Conservation (phyloP, 202 grass and related monocot species). For the Zizania palustris region DNA sequence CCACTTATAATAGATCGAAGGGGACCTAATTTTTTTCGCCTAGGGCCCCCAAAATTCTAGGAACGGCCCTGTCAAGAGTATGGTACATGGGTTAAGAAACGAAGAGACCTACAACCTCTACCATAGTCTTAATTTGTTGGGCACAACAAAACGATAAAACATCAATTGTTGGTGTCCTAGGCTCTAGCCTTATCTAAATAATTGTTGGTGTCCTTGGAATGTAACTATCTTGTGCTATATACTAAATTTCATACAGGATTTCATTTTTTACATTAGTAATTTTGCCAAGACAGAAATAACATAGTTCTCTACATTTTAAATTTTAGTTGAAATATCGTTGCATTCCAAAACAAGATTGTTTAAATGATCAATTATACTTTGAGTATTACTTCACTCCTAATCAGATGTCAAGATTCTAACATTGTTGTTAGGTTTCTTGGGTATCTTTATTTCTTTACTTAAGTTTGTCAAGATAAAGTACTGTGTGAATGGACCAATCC, state of each 20-base stretch:
- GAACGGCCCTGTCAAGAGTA: too few species aligned
- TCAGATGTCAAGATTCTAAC: not conserved
- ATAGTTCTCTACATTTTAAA: not conserved
- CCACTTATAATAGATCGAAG: too few species aligned
- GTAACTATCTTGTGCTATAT: not conserved
- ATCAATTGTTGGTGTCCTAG: too few species aligned
- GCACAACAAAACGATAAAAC: not conserved
- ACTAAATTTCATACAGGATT: not conserved
- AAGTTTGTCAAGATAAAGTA: slow-evolving; percentile 11
- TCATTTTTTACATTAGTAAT: not conserved
- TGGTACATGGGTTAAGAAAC: slow-evolving; percentile 6
- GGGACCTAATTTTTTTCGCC: too few species aligned
- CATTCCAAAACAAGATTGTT: slow-evolving; percentile 5
- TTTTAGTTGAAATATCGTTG: slow-evolving; percentile 30
- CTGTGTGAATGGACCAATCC: slow-evolving; percentile 63
- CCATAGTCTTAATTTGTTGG: not conserved
- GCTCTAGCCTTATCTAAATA: too few species aligned
- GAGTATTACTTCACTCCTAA: not conserved
- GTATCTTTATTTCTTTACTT: slow-evolving; percentile 10
- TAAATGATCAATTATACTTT: slow-evolving; percentile 23
- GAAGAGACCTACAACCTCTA: not conserved
- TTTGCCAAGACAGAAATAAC: not conserved
- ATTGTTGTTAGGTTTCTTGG: slow-evolving; percentile 15
- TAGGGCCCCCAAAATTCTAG: too few species aligned
- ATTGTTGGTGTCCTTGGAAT: slow-evolving; percentile 8